Conservation (phyloP, 805 yeast genomes). For the Wickerhamomyces strasburgensis region DNA sequence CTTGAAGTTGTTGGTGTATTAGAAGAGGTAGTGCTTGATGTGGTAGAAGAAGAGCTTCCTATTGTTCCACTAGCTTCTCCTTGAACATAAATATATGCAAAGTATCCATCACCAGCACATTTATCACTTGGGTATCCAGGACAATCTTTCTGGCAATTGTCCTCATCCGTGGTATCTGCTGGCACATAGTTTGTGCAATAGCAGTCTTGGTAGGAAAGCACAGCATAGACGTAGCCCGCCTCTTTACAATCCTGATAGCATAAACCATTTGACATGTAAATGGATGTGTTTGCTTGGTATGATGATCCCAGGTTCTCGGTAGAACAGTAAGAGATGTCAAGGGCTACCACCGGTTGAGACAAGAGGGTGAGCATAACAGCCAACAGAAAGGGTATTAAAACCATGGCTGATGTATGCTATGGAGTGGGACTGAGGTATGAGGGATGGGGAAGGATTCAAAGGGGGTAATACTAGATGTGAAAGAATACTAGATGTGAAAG, state of each 20-base stretch:
- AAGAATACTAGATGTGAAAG: too few relatives aligned
- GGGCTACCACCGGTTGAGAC: neutral
- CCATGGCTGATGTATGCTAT: neutral
- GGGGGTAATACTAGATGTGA: too few relatives aligned
- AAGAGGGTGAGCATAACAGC: neutral
- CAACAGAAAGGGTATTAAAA: neutral
- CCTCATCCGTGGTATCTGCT: constrained; percentile 28
- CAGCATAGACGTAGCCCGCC: constrained; percentile 38
- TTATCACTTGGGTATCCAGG: constrained; percentile 40
- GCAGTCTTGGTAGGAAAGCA: constrained; percentile 36
- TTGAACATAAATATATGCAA: constrained; percentile 34
- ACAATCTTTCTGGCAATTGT: constrained; percentile 33
- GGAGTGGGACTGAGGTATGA: too few relatives aligned
- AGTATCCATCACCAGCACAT: constrained; percentile 35
- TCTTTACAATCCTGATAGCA: constrained; percentile 35
- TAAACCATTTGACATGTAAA: constrained; percentile 36
- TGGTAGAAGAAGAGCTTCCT: constrained; percentile 13
- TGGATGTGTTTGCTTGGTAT: constrained; percentile 3
- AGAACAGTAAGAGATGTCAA: constrained; percentile 10
- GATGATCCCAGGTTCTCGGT: constrained; percentile 14
- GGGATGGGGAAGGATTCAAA: too few relatives aligned
- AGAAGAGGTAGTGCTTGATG: constrained; percentile 16
- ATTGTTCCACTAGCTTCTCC: constrained; percentile 10
- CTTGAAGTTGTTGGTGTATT: constrained; percentile 20
- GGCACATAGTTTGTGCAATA: constrained; percentile 42